Conservation (phyloP, 768 basidiomycete species). For the Kwoniella newhampshirensis region DNA sequence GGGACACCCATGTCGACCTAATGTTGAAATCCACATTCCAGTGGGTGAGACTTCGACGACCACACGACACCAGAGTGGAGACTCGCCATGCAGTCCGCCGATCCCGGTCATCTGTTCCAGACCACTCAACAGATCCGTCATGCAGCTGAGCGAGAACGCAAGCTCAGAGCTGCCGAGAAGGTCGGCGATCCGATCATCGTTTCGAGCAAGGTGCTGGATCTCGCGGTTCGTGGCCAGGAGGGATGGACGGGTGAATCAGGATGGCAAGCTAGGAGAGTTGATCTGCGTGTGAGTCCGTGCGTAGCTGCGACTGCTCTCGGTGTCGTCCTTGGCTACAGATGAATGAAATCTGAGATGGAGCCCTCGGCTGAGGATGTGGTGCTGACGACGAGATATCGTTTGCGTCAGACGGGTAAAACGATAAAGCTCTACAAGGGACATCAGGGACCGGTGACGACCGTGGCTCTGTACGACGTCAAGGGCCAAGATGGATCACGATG, state of each 20-base stretch:
- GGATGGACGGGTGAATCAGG: constrained; percentile 91
- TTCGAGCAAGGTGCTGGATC: constrained; percentile 68
- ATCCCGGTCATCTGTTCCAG: constrained; percentile 64
- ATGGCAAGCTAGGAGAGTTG: constrained; percentile 67
- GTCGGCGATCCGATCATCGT: constrained; percentile 79
- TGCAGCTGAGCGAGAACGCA: constrained; percentile 61
- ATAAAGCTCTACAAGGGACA: constrained; percentile 77
- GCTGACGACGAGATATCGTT: no score
- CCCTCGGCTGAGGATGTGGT: no score
- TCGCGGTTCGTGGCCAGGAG: constrained; percentile 64
- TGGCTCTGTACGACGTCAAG: constrained; percentile 60
- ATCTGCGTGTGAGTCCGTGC: constrained; percentile 74
- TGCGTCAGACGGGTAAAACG: constrained; percentile 71
- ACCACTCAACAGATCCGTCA: constrained; percentile 69
- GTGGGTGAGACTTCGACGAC: no score
- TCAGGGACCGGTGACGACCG: constrained; percentile 78
- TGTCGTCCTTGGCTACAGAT: no score
- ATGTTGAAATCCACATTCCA: no score
- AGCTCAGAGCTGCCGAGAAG: constrained; percentile 67
- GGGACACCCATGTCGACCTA: no score
- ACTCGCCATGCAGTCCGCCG: constrained; percentile 57
- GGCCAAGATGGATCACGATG: constrained; percentile 10
- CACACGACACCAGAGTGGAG: no score
- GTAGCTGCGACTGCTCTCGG: no score
- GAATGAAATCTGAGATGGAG: no score